A percentile compares a stretch with the other conserved stretches of the same genome.
These are phyloP conservation scores for Eucommia ulmoides DNA, from an alignment of 257 asterid species.

Conservation along the genomic window DNA sequence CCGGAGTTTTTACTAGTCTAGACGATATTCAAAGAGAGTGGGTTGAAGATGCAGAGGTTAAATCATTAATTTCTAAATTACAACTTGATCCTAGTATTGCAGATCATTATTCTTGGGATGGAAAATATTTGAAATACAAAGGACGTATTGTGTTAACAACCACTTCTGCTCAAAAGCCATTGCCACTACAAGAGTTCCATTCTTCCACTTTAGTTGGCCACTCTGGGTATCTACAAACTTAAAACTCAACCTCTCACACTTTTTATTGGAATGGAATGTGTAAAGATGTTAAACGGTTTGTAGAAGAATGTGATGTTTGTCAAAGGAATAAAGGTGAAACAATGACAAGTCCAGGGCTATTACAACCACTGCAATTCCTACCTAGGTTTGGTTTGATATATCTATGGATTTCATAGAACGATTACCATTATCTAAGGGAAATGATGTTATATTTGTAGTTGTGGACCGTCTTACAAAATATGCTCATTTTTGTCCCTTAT, in stretches of 20 bases:
- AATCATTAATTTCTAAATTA: too few species aligned
- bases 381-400: not conserved
- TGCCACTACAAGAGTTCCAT: not conserved
- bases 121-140: not conserved
- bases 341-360: not conserved
- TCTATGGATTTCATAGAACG: slow-evolving; percentile 2
- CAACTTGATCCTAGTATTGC: too few species aligned
- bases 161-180: not conserved
- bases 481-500: not conserved
- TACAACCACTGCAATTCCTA: not conserved
- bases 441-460: not conserved
- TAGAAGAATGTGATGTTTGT: not conserved
- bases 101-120: not conserved
- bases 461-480: not conserved
- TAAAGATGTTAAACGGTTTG: not conserved
- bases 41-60: too few species aligned
- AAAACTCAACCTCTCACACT: not conserved
- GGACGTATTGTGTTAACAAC: not conserved
- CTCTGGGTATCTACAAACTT: not conserved
- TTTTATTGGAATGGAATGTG: not conserved
- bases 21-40: not conserved
- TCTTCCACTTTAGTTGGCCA: not conserved
- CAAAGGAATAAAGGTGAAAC: not conserved
- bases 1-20: not conserved
- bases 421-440: not conserved